A percentile compares a stretch with the other conserved stretches of the same genome.
Evolutionary conservation across 768 basidiomycete genomes (phyloP).

Genomic region (Xanthoconium purpureum): DNA sequence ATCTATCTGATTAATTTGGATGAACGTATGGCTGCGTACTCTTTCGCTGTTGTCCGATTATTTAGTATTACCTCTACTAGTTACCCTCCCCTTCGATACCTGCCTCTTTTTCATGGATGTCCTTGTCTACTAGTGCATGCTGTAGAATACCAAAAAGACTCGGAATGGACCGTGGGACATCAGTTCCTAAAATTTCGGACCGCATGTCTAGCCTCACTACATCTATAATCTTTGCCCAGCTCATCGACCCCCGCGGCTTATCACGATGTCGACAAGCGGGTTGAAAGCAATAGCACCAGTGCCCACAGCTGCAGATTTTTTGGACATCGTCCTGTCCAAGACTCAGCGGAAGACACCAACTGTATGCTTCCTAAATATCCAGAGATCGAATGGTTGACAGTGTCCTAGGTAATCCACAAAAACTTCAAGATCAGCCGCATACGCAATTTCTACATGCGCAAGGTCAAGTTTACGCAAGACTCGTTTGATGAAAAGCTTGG

Average conservation of each 20-base stretch:
- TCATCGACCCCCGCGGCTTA: background rate
- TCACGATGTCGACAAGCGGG: slow-evolving; percentile 75
- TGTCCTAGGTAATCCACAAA: slow-evolving; percentile 87
- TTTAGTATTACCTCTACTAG: slow-evolving; percentile 23
- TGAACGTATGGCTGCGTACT: slow-evolving; percentile 6
- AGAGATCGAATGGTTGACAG: slow-evolving; percentile 1
- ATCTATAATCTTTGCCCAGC: slow-evolving; percentile 1
- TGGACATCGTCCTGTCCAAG: slow-evolving; percentile 90
- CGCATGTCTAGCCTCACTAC: background rate
- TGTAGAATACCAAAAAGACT: slow-evolving; percentile 19
- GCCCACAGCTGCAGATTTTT: slow-evolving; percentile 90
- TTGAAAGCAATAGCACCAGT: slow-evolving; percentile 98
- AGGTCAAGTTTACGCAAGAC: slow-evolving; percentile 98
- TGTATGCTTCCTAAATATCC: slow-evolving; percentile 36
- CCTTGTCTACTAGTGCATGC: slow-evolving; percentile 21
- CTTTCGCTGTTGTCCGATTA: slow-evolving; percentile 12
- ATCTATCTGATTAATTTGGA: slow-evolving; percentile 11
- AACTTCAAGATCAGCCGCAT: slow-evolving; percentile 99
- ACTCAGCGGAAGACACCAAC: slow-evolving; percentile 98
- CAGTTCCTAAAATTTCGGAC: slow-evolving; percentile 10
- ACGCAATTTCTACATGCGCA: slow-evolving; percentile 98
- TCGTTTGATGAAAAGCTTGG: slow-evolving; percentile 94
- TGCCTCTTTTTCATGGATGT: slow-evolving; percentile 16
- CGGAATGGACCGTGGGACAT: slow-evolving; percentile 7
- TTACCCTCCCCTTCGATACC: slow-evolving; percentile 30